Evolutionary conservation across 1,284 basidiomycete genomes (phyloP), one percentile per base, ranked within the genome.

Genomic region (Malassezia sp.): DNA sequence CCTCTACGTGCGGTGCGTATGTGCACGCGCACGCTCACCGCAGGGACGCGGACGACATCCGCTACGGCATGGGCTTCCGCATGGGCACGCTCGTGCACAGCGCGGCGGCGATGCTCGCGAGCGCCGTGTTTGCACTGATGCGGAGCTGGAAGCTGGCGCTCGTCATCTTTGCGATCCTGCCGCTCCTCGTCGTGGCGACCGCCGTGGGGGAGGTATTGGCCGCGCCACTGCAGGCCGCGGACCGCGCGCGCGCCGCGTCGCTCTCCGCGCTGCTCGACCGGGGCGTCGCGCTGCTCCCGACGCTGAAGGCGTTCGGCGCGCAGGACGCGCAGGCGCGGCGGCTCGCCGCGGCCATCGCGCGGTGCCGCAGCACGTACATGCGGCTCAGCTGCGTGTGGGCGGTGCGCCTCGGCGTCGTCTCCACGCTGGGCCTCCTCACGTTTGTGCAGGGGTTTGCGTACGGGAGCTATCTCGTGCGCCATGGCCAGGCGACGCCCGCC

Each of bases 371-470:
- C 22, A 67, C 71, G 12, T 70, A 74, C 39, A 57, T 70, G 29
- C 55, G 57, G 20, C 76, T 84, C 54, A 79, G 81, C 42, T 67
- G 75, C 15, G 76, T 89, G 14, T 95, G 87, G 85, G 85, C 82
- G 4, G 31, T 81, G 29, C 80, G 82, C 7, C 74, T 78, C 3
- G 83, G 80, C 21, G 52, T 81, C 4, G 89, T 63, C 84, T 87
- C 67, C 6, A 41, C 41, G 0, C 75, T 84, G 38, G 79, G 83
- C 54, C 82, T 91, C 75, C 77, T 79, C 27, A 95, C 93, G 80
- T 96, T 96, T 72, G 86, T 96, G 9, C 84, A 89, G 63, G 89
- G 85, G 1, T 96, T 96, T 73, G 95, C 89, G 85, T 96, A 84
- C 69, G 93, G 91, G 11, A 79, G 83, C 2, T 82, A 84, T 63